phyloP scores from a whole-genome alignment of 2,329 filamentous ascomycete species.

The Aspergillus bombycis region DNA sequence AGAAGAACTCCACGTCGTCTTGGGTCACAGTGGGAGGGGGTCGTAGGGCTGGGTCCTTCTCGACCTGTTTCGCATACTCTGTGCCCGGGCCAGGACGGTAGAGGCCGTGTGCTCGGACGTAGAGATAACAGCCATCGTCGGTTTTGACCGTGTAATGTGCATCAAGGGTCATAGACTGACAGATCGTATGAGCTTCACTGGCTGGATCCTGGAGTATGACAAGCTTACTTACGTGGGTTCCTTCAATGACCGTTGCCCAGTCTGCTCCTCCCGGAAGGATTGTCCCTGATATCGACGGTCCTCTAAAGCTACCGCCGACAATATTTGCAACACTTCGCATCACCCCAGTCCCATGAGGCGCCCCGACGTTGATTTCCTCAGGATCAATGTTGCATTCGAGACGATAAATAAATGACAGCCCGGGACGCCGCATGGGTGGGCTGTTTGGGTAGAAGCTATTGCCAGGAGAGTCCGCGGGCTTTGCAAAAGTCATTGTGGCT shows the following conservation, averaged over 20 bases:
- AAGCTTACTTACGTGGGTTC: conserved; percentile 23
- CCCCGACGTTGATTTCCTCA: conserved; percentile 27
- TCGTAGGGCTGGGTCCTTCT: conserved; percentile 10
- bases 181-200: background rate
- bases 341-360: conserved; percentile 24
- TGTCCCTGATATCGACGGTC: conserved; percentile 24
- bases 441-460: conserved; percentile 26
- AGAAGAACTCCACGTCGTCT: conserved; percentile 31
- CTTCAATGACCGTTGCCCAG: conserved; percentile 28
- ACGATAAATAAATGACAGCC: conserved; percentile 26
- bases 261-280: conserved; percentile 28
- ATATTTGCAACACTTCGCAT: conserved; percentile 28
- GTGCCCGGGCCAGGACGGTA: conserved; percentile 29
- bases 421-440: conserved; percentile 28
- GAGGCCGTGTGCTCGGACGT: conserved; percentile 29
- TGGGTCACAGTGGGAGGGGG: conserved; percentile 24
- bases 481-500: background rate
- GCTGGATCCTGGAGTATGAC: background rate
- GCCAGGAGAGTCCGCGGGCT: conserved; percentile 19
- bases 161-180: conserved; percentile 28
- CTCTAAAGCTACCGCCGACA: conserved; percentile 26
- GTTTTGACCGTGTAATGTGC: conserved; percentile 28
- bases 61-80: conserved; percentile 26
- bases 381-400: conserved; percentile 27
- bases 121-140: conserved; percentile 24